Base-by-base conservation (phyloP, 2,329 filamentous ascomycete species). In the Pseudofabraea citricarpa region DNA sequence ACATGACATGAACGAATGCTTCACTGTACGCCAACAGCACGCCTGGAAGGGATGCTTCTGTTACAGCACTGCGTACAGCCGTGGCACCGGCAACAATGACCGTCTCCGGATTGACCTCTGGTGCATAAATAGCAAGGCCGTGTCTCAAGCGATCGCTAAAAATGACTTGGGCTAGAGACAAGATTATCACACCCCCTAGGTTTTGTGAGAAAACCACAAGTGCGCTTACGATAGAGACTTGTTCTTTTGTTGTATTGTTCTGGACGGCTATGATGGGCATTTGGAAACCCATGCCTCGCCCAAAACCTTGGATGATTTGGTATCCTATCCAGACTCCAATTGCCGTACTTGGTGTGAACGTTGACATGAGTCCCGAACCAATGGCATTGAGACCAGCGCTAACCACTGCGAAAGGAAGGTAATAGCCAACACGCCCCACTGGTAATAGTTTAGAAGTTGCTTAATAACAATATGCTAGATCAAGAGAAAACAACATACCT, bases 41-140 rank as follows among this genome's bases (percentile, higher is more conserved):
- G 7, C 58, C 60, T 0, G 52, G 46, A 0, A 74, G 45, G 29
- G 65, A 54, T 2, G 48, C 44, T 2, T 49, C 19, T 1, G 52
- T 31, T 0, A 73, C 59, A 18, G 65, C 49, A 0, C 47, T 43
- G 9, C 62, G 55, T 27, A 73, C 64, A 1, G 53, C 62, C 0
- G 65, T 66, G 2, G 68, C 70, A 20, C 57, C 72, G 1, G 70
- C 70, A 4, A 53, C 46, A 7, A 72, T 59, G 0, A 74, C 58
- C 0, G 50, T 47, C 3, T 55, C 32, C 0, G 62, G 50, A 33
- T 64, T 47, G 5, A 67, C 52, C 5, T 40, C 33, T 2, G 64
- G 67, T 4, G 63, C 64, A 24, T 61, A 59, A 6, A 43, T 18
- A 0, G 47, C 38, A 0, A 74, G 52, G 32, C 61, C 58, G 0